Evolutionary conservation across 208 protist species (phyloP), one percentile per base, ranked within the genome.

Genomic region (Vickermania ingenoplastis): DNA sequence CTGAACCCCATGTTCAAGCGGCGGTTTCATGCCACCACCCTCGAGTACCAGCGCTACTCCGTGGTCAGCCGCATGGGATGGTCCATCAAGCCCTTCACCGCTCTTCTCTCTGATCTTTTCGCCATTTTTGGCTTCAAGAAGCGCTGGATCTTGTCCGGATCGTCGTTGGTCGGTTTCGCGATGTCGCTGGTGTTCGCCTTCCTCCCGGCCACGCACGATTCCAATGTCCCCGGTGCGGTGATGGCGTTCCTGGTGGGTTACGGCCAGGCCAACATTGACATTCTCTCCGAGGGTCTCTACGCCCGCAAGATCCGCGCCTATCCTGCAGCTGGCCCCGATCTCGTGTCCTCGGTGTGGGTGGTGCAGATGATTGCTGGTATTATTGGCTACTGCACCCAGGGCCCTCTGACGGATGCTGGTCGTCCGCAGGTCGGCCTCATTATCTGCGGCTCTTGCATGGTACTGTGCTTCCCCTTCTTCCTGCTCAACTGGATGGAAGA

Each of bases 271-370:
- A 83, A 81, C 53, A 61, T 91, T 51, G 83, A 91, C 57, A 83
- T 88, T 57, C 76, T 91, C 11, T 84, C 75, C 3, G 71, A 91
- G 64, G 83, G 83, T 31, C 74, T 82, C 61, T 91, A 91, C 83
- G 85, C 71, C 31, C 75, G 79, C n/a, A 56, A 87, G 48, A 82
- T 91, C 31, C 77, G 73, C 21, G 41, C 62, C 29, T 55, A 69
- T 41, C 83, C 83, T 11, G 48, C 41, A 50, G 50, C 76, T 23
- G 79, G 80, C 27, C 70, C 80, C 3, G 30, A 77, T 17, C 59
- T 91, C 22, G 75, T 91, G 29, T 82, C 73, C 31, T 88, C 77
- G 69, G 60, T 91, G 17, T 88, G 77, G 79, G 56, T 67, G 53
- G 76, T 61, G 41, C 73, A 79, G 25, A 71, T 84, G 61, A 1